Base-by-base conservation (phyloP, 2,329 filamentous ascomycete species). In the Xylariaceae sp. region DNA sequence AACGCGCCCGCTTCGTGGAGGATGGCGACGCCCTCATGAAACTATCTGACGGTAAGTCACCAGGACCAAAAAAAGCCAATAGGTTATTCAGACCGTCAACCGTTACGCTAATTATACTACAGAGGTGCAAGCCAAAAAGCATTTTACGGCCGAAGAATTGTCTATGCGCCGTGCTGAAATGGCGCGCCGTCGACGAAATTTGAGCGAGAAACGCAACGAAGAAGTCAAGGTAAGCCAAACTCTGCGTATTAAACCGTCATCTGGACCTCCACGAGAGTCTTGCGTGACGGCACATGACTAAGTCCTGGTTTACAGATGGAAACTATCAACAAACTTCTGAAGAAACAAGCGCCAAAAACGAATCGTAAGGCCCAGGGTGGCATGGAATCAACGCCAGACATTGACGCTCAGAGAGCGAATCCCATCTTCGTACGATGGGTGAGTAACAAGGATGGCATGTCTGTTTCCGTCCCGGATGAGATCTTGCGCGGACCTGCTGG, bases 251-350 rank as follows among this genome's bases (percentile, higher is more conserved):
- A 19, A 19, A 19, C n/a, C 3, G 40, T 5, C 30, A 32, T 30
- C 19, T 37, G 8, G 8, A 35, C 35, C 19, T 7, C 12, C 12
- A 34, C 29, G 4, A 31, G 30, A 12, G 30, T 3, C 1, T 43
- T 1, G 3, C 27, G 4, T 40, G 26, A 45, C 3, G 12, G 42
- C 40, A 43, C 5, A 26, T 5, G 4, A 6, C 45, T 63, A 51
- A 64, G 53, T 44, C 6, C 12, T 9, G 12, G 39, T 47, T 55
- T 29, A 55, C 62, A 91, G 88, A 89, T 90, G 81, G 89, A 92
- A 76, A 94, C 89, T 0, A 92, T 94, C 79, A 91, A 94, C 76
- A 91, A 91, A 65, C 83, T 94, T 1, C 82, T 94, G 50, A 91
- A 91, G 71, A 91, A 91, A 68, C 89, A 91, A 69, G 87, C 88